Percentiles rank a stretch among this genome's conserved stretches.
phyloP scores from a whole-genome alignment of 805 yeast genomes.

The Lachancea thermotolerans region DNA sequence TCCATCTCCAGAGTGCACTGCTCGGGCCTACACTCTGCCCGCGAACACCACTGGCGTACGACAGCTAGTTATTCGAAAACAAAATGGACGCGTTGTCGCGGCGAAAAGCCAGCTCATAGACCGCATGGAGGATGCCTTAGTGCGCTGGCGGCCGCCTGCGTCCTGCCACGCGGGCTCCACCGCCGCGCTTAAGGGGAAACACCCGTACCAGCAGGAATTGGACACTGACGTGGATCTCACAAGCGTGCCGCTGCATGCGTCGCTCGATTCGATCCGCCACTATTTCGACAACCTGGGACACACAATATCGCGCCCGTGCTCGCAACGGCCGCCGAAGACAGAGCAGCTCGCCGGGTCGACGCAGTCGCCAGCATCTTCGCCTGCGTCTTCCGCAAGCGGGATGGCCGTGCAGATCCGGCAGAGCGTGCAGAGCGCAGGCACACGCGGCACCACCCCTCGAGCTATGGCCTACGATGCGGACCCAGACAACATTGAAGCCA shows the following conservation, averaged over 20 bases:
- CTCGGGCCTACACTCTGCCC: constrained; percentile 6
- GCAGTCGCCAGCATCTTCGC: not conserved
- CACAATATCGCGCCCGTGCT: not conserved
- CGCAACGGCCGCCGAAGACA: not conserved
- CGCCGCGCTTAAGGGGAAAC: constrained; percentile 22
- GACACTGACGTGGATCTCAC: not conserved
- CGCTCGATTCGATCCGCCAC: constrained; percentile 3
- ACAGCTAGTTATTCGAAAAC: constrained; percentile 24
- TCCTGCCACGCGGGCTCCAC: constrained; percentile 22
- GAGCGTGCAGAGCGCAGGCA: constrained; percentile 4
- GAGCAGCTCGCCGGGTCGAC: not conserved
- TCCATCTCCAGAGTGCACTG: not conserved
- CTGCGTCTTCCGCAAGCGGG: constrained; percentile 4
- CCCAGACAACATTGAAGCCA: not conserved
- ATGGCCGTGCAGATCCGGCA: constrained; percentile 6
- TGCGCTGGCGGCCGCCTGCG: constrained; percentile 25
- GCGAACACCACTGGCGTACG: constrained; percentile 11
- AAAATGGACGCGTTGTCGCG: constrained; percentile 16
- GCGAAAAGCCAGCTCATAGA: constrained; percentile 14
- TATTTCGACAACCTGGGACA: constrained; percentile 3
- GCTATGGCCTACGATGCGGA: not conserved
- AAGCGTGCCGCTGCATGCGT: not conserved
- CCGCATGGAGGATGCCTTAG: constrained; percentile 24
- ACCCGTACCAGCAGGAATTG: constrained; percentile 22
- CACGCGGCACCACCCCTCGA: constrained; percentile 2